Base-by-base conservation (phyloP, 140 eudicot genomes). In the Cichorium intybus region DNA sequence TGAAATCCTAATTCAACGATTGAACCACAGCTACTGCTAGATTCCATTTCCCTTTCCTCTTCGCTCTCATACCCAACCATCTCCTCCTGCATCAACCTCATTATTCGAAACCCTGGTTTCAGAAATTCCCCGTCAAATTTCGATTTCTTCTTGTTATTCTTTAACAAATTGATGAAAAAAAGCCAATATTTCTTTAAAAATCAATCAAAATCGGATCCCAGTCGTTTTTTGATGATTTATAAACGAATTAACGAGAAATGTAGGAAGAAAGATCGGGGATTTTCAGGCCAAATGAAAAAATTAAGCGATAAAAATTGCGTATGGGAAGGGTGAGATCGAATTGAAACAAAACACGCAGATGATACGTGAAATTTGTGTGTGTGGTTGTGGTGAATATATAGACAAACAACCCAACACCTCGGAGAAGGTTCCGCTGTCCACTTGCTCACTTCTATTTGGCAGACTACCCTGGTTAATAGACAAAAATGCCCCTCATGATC, bases 71-170 rank as follows among this genome's bases (percentile, higher is more conserved):
- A 68, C 53, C 72, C 74, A 47, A 70, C 47, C 28, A 65, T 60
- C 31, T 74, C 79, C 33, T 77, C 78, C 64, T 74, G 64, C 69
- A 57, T 77, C 77, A 77, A 66, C 75, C 82, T 77, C 82, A 77
- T 77, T 65, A 21, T 75, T 47, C 47, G 53, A 73, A 58, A 21
- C 57, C 68, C 55, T 16, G 22, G 24, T 46, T 46, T 3, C 17
- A 52, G 17, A 22, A 43, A 1, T 15, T 14, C 18, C 49, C 7
- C 49, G 49, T 29, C 37, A 48, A 46, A 29, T 73, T 62, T 21
- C 49, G 21, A 33, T 52, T 27, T 27, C 28, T 46, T 50, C 1
- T 49, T 28, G 1, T 48, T 17, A 11, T 48, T 10, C n/a, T 50
- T 12, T 21, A 33, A 46, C 23, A 49, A 61, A 60, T 24, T 67